Base-by-base conservation (phyloP, 228 moss, liverwort and hornwort genomes). In the Sphagnum fallax region DNA sequence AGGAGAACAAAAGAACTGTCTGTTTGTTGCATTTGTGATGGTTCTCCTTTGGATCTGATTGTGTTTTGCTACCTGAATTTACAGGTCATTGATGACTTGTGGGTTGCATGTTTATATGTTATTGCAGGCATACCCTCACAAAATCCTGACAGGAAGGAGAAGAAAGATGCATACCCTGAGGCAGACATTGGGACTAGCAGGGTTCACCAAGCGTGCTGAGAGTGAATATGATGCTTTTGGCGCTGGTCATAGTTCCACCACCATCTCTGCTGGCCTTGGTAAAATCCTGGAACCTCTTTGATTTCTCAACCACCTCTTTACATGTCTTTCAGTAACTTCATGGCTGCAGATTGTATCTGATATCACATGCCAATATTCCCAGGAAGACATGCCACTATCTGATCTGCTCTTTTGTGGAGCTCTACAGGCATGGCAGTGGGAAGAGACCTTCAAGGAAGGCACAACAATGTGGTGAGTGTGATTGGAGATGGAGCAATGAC, bases 401-500 rank as follows among this genome's bases (percentile, higher is more conserved):
- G 32, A 32, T 32, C 32, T 32, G 32, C 32, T 32, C 32, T 32
- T 32, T 32, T 32, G 32, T 32, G 32, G 32, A 32, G 32, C 32
- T 62, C 14, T 65, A 6, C 79, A 84, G 80, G 80, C 2, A 85
- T 85, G 85, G 85, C 81, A 2, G 79, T 81, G 4, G 85, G 76
- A 2, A 60, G 81, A 57, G 85, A 81, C 72, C 9, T 79, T 13
- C 62, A 76, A 53, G 85, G 85, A 4, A 74, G 47, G 64, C 1
- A 0, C 4, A 85, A 75, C 59, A 52, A 68, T 6, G 85, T 85
- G 0, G 57, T 85, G 5, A 48, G 81, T 8, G 81, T 85, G 16
- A 85, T 85, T 49, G 85, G 81, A 67, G 85, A 85, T 16, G 85
- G 81, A 9, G 76, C 85, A 0, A 85, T 85, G 85, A 78, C 85